Evolutionary conservation across 345 rosid species (phyloP), one percentile per base, ranked within the genome.

Genomic region (Boechera retrofracta): DNA sequence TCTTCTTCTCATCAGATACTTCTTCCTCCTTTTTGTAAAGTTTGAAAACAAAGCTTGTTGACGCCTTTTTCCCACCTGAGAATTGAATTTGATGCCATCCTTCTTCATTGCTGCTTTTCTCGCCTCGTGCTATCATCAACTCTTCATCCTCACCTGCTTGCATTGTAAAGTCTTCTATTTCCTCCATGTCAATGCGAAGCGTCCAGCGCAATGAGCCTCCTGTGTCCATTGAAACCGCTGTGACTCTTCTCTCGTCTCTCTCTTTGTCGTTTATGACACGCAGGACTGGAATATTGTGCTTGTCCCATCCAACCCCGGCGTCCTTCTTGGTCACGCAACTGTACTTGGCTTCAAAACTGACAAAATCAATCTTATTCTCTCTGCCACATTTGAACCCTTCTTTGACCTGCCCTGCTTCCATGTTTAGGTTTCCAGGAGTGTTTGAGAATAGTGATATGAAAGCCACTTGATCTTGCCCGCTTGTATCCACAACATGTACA

Each of bases 41-140:
- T 39, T 80, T 81, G 53, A 92, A 71, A 74, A 87, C 83, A 75
- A 92, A 92, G 55, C 68, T 84, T 2, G 85, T 83, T 0, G 94
- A 88, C 1, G 97, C 74, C 16, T 82, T 87, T 69, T 84, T 89
- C 72, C 98, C 97, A 35, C 98, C 98, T 5, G 97, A 74, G 80
- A 87, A 91, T 77, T 92, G 98, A 72, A 94, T 86, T 7, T 74
- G 77, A 80, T 88, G 95, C 98, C 98, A 94, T 73, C 98, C 96
- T 5, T 89, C 85, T 24, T 59, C 32, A n/a, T 6, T 32, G 16
- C 86, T 80, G 59, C 69, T 81, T 82, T 92, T 92, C 65, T 72
- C 77, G 10, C 88, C 97, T 6, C 35, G 64, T 2, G 81, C 82
- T 69, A 90, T 83, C 65, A 92, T 82, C 54, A 95, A 32, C 83